Conservation (phyloP, 345 rosid species). For the Eucalyptus virginea region DNA sequence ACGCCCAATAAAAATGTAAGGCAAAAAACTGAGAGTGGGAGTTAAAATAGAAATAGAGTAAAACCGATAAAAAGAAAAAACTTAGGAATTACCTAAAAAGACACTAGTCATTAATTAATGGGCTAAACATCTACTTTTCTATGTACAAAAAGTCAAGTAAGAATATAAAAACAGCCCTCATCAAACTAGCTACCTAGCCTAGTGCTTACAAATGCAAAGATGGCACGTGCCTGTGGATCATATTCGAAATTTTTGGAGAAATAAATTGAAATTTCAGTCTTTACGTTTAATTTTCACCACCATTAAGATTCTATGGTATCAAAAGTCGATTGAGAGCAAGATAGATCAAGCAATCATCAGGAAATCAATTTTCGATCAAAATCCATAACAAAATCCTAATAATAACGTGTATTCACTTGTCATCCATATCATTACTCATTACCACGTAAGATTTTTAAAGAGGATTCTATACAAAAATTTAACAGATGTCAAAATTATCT, state of each 20-base stretch:
- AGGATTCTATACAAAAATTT: not conserved
- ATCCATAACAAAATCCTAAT: not conserved
- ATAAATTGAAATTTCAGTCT: not conserved
- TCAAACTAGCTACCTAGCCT: not conserved
- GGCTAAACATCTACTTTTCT: not conserved
- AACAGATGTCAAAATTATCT: not conserved
- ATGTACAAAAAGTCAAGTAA: not conserved
- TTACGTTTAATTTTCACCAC: not conserved
- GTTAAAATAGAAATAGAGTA: rapidly evolving
- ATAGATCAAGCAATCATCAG: not conserved
- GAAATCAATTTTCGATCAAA: not conserved
- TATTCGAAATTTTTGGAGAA: not conserved
- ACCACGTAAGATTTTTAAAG: not conserved
- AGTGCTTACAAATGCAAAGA: not conserved
- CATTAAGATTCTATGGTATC: rapidly evolving
- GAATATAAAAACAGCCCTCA: not conserved
- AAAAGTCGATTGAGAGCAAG: not conserved
- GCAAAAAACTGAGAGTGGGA: rapidly evolving
- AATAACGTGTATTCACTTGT: not conserved
- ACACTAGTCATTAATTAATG: not conserved
- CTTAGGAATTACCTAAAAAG: not conserved
- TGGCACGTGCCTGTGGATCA: not conserved
- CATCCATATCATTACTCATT: not conserved
- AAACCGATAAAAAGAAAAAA: rapidly evolving
- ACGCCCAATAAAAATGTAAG: rapidly evolving